Conservation (phyloP, 306 rosid genomes). For the Herpetospermum pedunculosum region DNA sequence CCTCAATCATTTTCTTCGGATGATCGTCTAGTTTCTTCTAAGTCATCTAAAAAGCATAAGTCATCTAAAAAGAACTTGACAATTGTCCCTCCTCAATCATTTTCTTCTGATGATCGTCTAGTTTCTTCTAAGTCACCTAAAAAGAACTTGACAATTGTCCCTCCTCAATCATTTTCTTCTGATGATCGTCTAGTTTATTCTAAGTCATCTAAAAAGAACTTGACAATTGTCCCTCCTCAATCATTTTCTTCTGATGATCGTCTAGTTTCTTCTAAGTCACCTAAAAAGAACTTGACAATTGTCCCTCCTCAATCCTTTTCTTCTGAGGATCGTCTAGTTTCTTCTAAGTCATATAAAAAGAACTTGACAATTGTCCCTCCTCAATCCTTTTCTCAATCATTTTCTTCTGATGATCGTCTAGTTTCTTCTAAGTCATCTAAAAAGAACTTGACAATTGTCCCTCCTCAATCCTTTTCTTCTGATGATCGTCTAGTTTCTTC, state of each 20-base stretch:
- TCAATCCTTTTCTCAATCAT: constrained; percentile 20
- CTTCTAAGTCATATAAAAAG: constrained; percentile 10
- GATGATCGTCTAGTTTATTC: constrained; percentile 1
- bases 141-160: constrained; percentile 7
- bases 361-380: constrained; percentile 13
- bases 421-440: constrained; percentile 8
- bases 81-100: constrained; percentile 21
- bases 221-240: constrained; percentile 18
- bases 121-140: constrained; percentile 9
- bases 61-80: constrained; percentile 8
- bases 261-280: constrained; percentile 6
- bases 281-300: constrained; percentile 6
- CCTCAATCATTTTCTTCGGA: constrained; percentile 17
- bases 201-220: constrained; percentile 7
- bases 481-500: constrained; percentile 2
- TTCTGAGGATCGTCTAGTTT: neutral
- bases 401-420: constrained; percentile 7
- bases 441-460: constrained; percentile 7
- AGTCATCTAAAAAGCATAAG: too few relatives aligned
- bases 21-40: constrained; percentile 4
- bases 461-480: constrained; percentile 22
- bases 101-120: constrained; percentile 7
- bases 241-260: constrained; percentile 11
- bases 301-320: constrained; percentile 23
- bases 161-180: constrained; percentile 22